Base-by-base conservation (phyloP, 495 filamentous ascomycete species). In the Tuber microsphaerosporum region DNA sequence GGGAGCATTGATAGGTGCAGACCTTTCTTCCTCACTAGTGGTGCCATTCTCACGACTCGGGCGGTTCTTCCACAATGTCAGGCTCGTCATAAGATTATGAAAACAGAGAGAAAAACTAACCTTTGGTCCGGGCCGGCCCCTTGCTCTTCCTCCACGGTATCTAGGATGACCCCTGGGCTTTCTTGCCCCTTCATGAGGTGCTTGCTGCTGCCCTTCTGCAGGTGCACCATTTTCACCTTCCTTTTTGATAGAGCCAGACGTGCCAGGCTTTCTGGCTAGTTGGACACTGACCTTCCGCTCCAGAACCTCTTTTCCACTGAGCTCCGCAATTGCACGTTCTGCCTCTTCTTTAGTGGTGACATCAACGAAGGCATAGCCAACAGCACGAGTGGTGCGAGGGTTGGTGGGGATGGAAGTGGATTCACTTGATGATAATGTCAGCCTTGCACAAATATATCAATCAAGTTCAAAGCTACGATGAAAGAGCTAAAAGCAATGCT, bases 281-380 rank as follows among this genome's bases (percentile, higher is more conserved):
- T 99, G 95, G 73, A 99, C 96, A 10, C 94, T 97, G 80, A 99
- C 95, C 90, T 97, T 97, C 84, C 95, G 93, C 84, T 97, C 92
- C 61, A 97, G 89, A 82, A 99, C 93, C 85, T 94, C 93, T 86
- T 97, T 94, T 83, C 95, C 94, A 76, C 94, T 97, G 70, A 99
- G 92, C 84, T 95, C 92, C 81, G 87, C 87, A 81, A 99, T 97
- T 81, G 95, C 95, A 83, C 93, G 91, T 84, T 97, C 92, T 74
- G 95, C 95, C 86, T 99, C 96, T 75, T 88, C 88, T 68, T 96
- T 93, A 73, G 94, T 97, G 69, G 92, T 94, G 71, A 99, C 91
- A 82, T 98, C 95, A 82, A 99, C 95, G 84, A 99, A 99, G 82
- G 95, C 95, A 84, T 99, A 99, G 77, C 95, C 95, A 85, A 99